These are phyloP conservation scores for Neopestalotiopsis sp. DNA, from an alignment of 2,329 filamentous ascomycete species.

Conservation along the genomic window DNA sequence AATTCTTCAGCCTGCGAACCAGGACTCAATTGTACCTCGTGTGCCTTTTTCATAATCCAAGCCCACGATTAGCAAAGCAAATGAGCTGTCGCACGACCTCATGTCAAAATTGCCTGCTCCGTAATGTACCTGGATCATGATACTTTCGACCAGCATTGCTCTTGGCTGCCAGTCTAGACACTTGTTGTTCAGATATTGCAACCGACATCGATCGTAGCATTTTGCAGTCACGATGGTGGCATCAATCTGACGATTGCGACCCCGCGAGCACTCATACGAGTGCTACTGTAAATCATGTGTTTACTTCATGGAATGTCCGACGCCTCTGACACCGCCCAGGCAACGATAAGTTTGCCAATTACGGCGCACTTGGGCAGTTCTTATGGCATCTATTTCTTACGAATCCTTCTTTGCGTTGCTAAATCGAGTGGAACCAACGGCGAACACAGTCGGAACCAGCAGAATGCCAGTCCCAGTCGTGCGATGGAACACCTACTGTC, in stretches of 20 bases:
- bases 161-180: not conserved
- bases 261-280: too few species aligned
- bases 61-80: not conserved
- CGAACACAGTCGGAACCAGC: constrained; percentile 58
- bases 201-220: not conserved
- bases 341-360: constrained; percentile 52
- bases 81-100: not conserved
- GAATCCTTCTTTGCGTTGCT: constrained; percentile 51
- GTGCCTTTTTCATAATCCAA: not conserved
- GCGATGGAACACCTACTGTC: constrained; percentile 75
- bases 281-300: not conserved
- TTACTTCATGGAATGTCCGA: constrained; percentile 61
- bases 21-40: not conserved
- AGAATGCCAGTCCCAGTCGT: constrained; percentile 70
- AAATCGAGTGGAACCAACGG: constrained; percentile 63
- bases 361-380: constrained; percentile 69
- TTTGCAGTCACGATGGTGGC: not conserved
- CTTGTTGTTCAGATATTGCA: not conserved
- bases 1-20: not conserved
- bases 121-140: not conserved
- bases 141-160: not conserved
- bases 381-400: constrained; percentile 64
- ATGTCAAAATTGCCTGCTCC: not conserved
- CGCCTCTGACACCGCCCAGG: constrained; percentile 85
- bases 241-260: not conserved